Conservation (phyloP, 2,329 filamentous ascomycete genomes). For the Fusarium heterosporum region DNA sequence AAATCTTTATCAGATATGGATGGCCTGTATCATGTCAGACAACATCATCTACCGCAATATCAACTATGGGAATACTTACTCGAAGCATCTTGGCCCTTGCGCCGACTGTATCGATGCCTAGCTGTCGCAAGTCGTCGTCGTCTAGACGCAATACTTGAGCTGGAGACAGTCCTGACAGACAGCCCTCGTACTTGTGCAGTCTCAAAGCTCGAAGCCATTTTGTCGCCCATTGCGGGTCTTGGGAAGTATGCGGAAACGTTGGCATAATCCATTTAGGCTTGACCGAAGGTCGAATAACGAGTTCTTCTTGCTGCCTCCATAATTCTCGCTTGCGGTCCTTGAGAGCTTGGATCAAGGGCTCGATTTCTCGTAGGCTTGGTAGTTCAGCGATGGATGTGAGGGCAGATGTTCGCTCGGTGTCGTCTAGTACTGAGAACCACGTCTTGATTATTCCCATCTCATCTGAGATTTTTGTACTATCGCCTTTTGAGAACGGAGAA, state of each 20-base stretch:
- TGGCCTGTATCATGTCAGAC: slow-evolving; percentile 37
- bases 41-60: not conserved
- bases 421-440: slow-evolving; percentile 44
- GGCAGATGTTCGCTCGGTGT: slow-evolving; percentile 38
- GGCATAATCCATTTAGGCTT: slow-evolving; percentile 45
- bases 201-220: slow-evolving; percentile 46
- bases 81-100: slow-evolving; percentile 45
- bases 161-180: slow-evolving; percentile 41
- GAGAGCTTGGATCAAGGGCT: slow-evolving; percentile 44
- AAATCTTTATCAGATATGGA: slow-evolving; percentile 31
- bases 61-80: slow-evolving; percentile 23
- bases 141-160: slow-evolving; percentile 33
- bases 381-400: slow-evolving; percentile 43
- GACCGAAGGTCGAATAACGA: slow-evolving; percentile 40
- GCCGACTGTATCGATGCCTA: slow-evolving; percentile 45
- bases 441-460: slow-evolving; percentile 44
- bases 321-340: slow-evolving; percentile 45
- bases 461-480: slow-evolving; percentile 33
- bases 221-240: slow-evolving; percentile 43
- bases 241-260: slow-evolving; percentile 37
- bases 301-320: slow-evolving; percentile 43
- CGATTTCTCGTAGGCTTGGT: slow-evolving; percentile 44
- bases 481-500: slow-evolving; percentile 6
- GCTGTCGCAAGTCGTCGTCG: slow-evolving; percentile 39
- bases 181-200: slow-evolving; percentile 45